Percentiles rank a stretch among this genome's conserved stretches.
phyloP scores from a whole-genome alignment of 1,139 yeast species.

The Sugiyamaella novakii region DNA sequence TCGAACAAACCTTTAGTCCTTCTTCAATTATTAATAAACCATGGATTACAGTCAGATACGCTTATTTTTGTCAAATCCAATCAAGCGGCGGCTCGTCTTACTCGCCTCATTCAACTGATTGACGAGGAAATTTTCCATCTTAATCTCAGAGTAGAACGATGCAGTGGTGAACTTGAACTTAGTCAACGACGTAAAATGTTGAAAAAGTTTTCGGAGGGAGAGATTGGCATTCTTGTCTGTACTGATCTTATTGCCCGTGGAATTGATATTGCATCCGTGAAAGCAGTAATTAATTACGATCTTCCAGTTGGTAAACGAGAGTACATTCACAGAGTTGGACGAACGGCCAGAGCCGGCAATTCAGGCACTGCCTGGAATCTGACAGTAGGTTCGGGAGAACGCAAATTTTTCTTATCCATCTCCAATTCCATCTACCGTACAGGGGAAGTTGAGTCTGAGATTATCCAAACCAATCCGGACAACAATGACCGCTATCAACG shows the following conservation, averaged over 20 bases:
- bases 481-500: constrained; percentile 46
- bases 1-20: constrained; percentile 72
- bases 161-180: constrained; percentile 44
- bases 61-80: constrained; percentile 80
- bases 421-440: constrained; percentile 35
- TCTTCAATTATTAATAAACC: constrained; percentile 53
- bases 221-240: constrained; percentile 64
- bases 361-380: constrained; percentile 72
- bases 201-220: constrained; percentile 56
- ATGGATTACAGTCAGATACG: constrained; percentile 43
- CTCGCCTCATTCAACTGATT: constrained; percentile 59
- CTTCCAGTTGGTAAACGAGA: constrained; percentile 86
- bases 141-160: constrained; percentile 35
- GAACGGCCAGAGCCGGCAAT: constrained; percentile 92
- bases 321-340: constrained; percentile 92
- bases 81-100: constrained; percentile 77
- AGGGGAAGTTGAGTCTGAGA: constrained; percentile 12
- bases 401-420: constrained; percentile 57
- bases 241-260: constrained; percentile 97
- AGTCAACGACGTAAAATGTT: constrained; percentile 46
- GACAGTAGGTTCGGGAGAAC: constrained; percentile 74
- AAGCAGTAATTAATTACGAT: constrained; percentile 85
- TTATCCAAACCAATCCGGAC: constrained; percentile 5
- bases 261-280: constrained; percentile 72
- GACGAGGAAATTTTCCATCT: constrained; percentile 36